Percentiles rank a stretch among this genome's conserved stretches.
These are phyloP conservation scores for Podospora appendiculata DNA, from an alignment of 495 filamentous ascomycete species.

Conservation along the genomic window DNA sequence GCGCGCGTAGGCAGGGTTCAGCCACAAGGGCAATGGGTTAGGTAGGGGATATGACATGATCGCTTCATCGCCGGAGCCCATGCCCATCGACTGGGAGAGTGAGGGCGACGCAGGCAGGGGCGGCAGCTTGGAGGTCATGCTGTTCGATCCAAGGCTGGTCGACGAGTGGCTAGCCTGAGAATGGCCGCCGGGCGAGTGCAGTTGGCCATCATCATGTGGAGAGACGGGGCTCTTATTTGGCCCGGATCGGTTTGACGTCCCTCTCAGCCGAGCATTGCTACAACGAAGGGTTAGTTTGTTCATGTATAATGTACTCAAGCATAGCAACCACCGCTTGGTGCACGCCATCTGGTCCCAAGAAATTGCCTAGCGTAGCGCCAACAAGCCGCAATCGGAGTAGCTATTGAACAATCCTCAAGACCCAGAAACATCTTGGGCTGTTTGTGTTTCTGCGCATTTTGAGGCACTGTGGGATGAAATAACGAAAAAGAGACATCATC, in stretches of 20 bases:
- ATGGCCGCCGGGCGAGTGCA: slow-evolving; percentile 31
- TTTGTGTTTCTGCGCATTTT: too few relatives aligned
- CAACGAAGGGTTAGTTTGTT: slow-evolving; percentile 11
- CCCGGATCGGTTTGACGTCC: slow-evolving; percentile 32
- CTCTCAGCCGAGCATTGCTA: slow-evolving; percentile 42
- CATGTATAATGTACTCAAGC: background rate
- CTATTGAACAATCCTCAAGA: too few relatives aligned
- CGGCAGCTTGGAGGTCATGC: slow-evolving; percentile 41
- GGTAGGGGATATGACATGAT: slow-evolving; percentile 45
- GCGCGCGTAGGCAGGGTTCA: slow-evolving; percentile 65
- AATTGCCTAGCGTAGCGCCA: too few relatives aligned
- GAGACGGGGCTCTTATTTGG: slow-evolving; percentile 33
- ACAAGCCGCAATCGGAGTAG: too few relatives aligned
- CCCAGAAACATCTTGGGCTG: too few relatives aligned
- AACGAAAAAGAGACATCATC: too few relatives aligned
- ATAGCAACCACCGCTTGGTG: too few relatives aligned
- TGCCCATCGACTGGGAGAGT: slow-evolving; percentile 24
- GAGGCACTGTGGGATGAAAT: too few relatives aligned
- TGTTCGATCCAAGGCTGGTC: slow-evolving; percentile 33
- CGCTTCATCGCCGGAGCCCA: slow-evolving; percentile 34
- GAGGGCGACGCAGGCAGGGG: slow-evolving; percentile 41
- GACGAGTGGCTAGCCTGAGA: slow-evolving; percentile 40
- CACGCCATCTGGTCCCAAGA: too few relatives aligned
- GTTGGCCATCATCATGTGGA: slow-evolving; percentile 26
- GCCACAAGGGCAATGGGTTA: slow-evolving; percentile 27